phyloP scores from a whole-genome alignment of 1,139 yeast species.

The Magnusiomyces tetraspermus region DNA sequence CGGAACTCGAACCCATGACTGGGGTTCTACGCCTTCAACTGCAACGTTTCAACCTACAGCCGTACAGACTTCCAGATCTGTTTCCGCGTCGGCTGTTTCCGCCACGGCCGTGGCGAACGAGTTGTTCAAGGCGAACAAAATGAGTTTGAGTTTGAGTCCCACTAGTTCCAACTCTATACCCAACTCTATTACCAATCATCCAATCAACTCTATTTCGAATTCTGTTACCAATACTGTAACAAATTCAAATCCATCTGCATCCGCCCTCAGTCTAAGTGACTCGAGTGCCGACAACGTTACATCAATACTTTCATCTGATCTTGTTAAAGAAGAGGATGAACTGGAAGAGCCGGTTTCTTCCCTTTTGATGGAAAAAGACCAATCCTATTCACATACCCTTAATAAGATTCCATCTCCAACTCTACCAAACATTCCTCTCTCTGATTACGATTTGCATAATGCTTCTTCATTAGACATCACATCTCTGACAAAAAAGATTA shows the following conservation, averaged over 20 bases:
- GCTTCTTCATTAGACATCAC: neutral
- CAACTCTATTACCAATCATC: neutral
- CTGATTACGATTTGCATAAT: neutral
- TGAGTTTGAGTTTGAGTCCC: too few relatives aligned
- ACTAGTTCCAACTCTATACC: too few relatives aligned
- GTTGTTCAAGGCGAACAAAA: too few relatives aligned
- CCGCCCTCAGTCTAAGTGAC: neutral
- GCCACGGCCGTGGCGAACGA: too few relatives aligned
- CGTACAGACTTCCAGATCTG: conserved; percentile 5
- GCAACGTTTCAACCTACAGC: conserved; percentile 11
- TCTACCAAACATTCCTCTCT: too few relatives aligned
- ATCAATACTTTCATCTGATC: neutral
- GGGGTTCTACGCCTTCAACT: conserved; percentile 22
- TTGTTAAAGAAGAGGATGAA: conserved; percentile 5
- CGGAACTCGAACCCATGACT: conserved; percentile 31
- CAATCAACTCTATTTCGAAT: neutral
- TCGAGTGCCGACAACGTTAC: neutral
- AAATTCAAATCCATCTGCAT: neutral
- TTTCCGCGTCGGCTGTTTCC: neutral
- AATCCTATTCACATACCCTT: too few relatives aligned
- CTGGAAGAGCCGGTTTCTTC: too few relatives aligned
- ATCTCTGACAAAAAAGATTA: conserved; percentile 8
- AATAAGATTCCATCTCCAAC: too few relatives aligned
- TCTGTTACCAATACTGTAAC: neutral
- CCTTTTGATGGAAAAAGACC: too few relatives aligned